Base-by-base conservation (phyloP, 179 eudicot genomes). In the Silene coronaria region DNA sequence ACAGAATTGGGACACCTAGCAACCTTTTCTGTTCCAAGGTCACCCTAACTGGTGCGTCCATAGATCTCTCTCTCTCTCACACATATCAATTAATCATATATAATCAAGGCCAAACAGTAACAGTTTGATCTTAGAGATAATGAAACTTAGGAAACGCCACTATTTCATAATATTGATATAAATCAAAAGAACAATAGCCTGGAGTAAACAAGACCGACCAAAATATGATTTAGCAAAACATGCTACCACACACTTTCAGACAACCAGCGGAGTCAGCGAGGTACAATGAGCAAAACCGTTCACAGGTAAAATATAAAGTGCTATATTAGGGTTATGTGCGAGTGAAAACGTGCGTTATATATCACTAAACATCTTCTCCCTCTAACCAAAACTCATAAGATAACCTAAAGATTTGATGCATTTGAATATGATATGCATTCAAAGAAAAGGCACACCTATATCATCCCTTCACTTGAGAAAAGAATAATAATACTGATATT, bases 211-310 rank as follows among this genome's bases (percentile, higher is more conserved):
- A 10, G 13, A 42, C 26, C 48, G 16, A 4, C 69, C 69, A 6
- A 17, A 63, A 28, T 8, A 13, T n/a, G 0, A 65, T 16, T 30
- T 26, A 13, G 0, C 69, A 65, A 65, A 28, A 24, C 42, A 17
- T 28, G 8, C 30, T 2, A 16, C 28, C 22, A 77, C 48, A 70
- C 19, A 10, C 1, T 16, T 58, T 26, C 32, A 48, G 23, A 70
- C 30, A 27, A 63, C 80, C 76, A 28, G 22, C 22, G 17, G 57
- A 2, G 19, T 51, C 57, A 51, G 59, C 9, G 59, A 72, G 58
- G 42, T 34, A 53, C 58, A 70, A 53, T 36, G 72, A 46, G 12
- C 14, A 21, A 3, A 46, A 63, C 70, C 42, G 32, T 27, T 53
- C 71, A 14, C 48, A 67, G 45, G 3, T 7, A 34, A 68, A 51